Percentiles rank a stretch among this genome's conserved stretches.
Conservation (phyloP, 495 filamentous ascomycete species). For the Rhizodiscina lignyota region DNA sequence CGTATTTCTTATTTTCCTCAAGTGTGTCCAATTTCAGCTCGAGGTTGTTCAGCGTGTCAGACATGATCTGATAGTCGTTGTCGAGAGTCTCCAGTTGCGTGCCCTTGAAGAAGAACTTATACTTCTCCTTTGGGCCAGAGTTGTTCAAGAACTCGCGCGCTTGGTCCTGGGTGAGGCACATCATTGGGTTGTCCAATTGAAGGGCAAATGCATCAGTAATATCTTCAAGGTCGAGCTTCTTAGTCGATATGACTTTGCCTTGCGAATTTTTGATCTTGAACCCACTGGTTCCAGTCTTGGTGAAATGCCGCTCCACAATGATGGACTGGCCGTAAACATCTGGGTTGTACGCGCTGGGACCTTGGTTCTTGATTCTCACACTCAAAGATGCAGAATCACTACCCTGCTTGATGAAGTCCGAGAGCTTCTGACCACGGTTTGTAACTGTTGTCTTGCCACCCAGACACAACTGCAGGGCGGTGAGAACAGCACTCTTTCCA, state of each 20-base stretch:
- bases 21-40: slow-evolving; percentile 41
- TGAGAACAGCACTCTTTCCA: slow-evolving; percentile 96
- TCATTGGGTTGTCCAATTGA: slow-evolving; percentile 95
- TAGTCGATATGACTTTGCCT: slow-evolving; percentile 60
- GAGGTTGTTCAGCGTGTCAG: slow-evolving; percentile 51
- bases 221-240: slow-evolving; percentile 77
- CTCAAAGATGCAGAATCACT: slow-evolving; percentile 47
- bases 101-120: slow-evolving; percentile 92
- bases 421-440: slow-evolving; percentile 85
- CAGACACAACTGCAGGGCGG: slow-evolving; percentile 82
- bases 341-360: slow-evolving; percentile 63
- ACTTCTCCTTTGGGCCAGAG: slow-evolving; percentile 69
- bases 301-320: slow-evolving; percentile 78
- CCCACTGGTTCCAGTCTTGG: slow-evolving; percentile 52
- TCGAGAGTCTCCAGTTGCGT: slow-evolving; percentile 87
- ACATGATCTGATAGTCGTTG: slow-evolving; percentile 72
- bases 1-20: too few relatives aligned
- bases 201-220: slow-evolving; percentile 85
- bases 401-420: slow-evolving; percentile 85
- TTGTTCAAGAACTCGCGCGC: slow-evolving; percentile 84
- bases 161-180: slow-evolving; percentile 91
- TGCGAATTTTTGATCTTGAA: slow-evolving; percentile 72
- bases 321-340: slow-evolving; percentile 78
- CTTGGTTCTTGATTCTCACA: slow-evolving; percentile 81
- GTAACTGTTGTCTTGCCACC: slow-evolving; percentile 89